Evolutionary conservation across 1,284 basidiomycete genomes (phyloP).

Genomic region (Pseudomicrostroma phylloplanum): DNA sequence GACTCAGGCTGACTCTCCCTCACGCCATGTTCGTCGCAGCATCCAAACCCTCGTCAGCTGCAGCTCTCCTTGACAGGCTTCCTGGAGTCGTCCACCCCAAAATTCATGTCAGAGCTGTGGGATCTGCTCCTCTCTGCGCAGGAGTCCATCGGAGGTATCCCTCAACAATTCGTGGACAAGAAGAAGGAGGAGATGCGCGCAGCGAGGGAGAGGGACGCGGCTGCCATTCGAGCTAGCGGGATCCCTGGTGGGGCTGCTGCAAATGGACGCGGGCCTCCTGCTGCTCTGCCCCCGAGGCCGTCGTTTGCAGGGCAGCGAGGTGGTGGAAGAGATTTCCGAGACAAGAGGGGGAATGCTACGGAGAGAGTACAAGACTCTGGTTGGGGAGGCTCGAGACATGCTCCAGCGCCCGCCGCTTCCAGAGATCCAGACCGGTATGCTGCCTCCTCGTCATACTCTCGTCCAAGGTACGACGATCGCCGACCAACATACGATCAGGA

Average conservation of each 20-base stretch:
- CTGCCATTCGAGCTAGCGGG: slow-evolving; percentile 61
- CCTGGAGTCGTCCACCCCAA: slow-evolving; percentile 65
- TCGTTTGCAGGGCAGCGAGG: slow-evolving; percentile 53
- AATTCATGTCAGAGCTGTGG: slow-evolving; percentile 86
- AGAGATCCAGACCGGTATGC: too few relatives aligned
- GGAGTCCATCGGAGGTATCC: slow-evolving; percentile 78
- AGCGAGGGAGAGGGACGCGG: slow-evolving; percentile 63
- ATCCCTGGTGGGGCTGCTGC: slow-evolving; percentile 22
- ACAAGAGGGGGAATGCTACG: slow-evolving; percentile 53
- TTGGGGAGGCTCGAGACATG: slow-evolving; percentile 17
- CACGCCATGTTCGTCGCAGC: background rate
- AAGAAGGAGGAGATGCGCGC: slow-evolving; percentile 89
- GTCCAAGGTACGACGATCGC: too few relatives aligned
- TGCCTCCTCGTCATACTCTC: too few relatives aligned
- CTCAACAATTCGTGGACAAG: slow-evolving; percentile 84
- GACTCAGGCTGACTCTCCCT: background rate
- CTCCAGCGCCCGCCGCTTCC: too few relatives aligned
- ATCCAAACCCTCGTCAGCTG: slow-evolving; percentile 85
- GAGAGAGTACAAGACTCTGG: slow-evolving; percentile 52
- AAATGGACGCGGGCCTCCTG: slow-evolving; percentile 29
- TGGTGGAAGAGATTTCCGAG: slow-evolving; percentile 34
- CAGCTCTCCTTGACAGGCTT: slow-evolving; percentile 91
- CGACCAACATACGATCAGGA: background rate
- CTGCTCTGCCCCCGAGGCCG: slow-evolving; percentile 10
- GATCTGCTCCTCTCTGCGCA: slow-evolving; percentile 82